phyloP scores from a whole-genome alignment of 2,329 filamentous ascomycete genomes.

The Myrmaecium sp. region DNA sequence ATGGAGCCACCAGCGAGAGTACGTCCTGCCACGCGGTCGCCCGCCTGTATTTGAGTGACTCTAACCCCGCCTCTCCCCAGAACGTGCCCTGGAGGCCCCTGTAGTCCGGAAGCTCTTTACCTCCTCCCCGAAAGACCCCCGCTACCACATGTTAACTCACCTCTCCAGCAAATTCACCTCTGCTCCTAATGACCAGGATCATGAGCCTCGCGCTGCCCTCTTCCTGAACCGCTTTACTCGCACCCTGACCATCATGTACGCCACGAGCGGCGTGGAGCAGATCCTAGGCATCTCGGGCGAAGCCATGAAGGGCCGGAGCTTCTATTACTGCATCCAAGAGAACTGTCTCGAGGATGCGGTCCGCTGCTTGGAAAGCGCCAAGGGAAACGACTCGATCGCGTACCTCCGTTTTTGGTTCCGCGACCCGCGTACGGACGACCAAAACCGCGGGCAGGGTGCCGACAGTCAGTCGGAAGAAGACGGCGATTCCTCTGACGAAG shows the following conservation, averaged over 20 bases:
- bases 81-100: constrained; percentile 59
- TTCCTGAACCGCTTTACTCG: constrained; percentile 78
- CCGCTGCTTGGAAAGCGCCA: constrained; percentile 65
- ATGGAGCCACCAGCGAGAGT: constrained; percentile 57
- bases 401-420: constrained; percentile 76
- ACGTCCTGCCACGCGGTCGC: constrained; percentile 21
- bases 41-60: constrained; percentile 6
- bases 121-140: constrained; percentile 63
- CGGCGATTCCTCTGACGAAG: constrained; percentile 25
- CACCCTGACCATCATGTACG: constrained; percentile 72
- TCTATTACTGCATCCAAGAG: constrained; percentile 73
- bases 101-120: constrained; percentile 65
- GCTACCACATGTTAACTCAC: constrained; percentile 80
- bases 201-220: constrained; percentile 67
- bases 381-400: constrained; percentile 79
- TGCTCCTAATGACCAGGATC: constrained; percentile 38
- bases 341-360: constrained; percentile 63
- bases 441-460: constrained; percentile 22
- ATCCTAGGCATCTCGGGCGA: constrained; percentile 58
- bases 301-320: constrained; percentile 58
- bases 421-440: constrained; percentile 39
- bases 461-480: constrained; percentile 30
- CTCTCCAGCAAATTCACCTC: constrained; percentile 60
- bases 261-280: constrained; percentile 57
- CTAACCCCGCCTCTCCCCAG: constrained; percentile 26